phyloP scores from a whole-genome alignment of 495 filamentous ascomycete genomes.

The Xylaria cubensis region DNA sequence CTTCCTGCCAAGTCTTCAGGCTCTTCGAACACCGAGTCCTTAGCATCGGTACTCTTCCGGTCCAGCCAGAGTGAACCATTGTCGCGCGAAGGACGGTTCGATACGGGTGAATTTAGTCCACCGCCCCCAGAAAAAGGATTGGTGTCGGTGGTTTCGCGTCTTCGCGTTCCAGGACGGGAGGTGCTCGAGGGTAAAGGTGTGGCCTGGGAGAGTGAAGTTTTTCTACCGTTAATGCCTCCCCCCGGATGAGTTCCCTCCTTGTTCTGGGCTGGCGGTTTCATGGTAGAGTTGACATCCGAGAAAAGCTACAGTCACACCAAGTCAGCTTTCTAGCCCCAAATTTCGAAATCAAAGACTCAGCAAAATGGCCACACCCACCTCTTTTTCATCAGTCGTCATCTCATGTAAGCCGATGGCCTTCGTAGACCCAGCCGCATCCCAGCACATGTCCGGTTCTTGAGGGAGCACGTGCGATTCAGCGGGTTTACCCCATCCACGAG shows the following conservation, averaged over 20 bases:
- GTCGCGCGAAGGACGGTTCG: slow-evolving; percentile 56
- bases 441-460: slow-evolving; percentile 81
- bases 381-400: slow-evolving; percentile 83
- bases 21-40: slow-evolving; percentile 57
- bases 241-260: slow-evolving; percentile 68
- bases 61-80: slow-evolving; percentile 65
- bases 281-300: slow-evolving; percentile 86
- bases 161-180: slow-evolving; percentile 72
- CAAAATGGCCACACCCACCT: slow-evolving; percentile 60
- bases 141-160: slow-evolving; percentile 88
- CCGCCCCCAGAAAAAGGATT: slow-evolving; percentile 62
- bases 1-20: slow-evolving; percentile 42
- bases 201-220: slow-evolving; percentile 73
- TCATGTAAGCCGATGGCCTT: slow-evolving; percentile 76
- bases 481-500: slow-evolving; percentile 78
- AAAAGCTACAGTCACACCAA: slow-evolving; percentile 67
- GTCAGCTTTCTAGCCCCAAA: slow-evolving; percentile 33
- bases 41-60: slow-evolving; percentile 72
- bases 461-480: slow-evolving; percentile 68
- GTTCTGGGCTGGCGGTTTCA: slow-evolving; percentile 81
- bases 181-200: slow-evolving; percentile 66
- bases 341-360: slow-evolving; percentile 13
- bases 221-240: slow-evolving; percentile 68
- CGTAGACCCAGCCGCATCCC: slow-evolving; percentile 78
- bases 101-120: slow-evolving; percentile 56